phyloP scores from a whole-genome alignment of 352 stramenopile species.

The Plasmopara viticola region DNA sequence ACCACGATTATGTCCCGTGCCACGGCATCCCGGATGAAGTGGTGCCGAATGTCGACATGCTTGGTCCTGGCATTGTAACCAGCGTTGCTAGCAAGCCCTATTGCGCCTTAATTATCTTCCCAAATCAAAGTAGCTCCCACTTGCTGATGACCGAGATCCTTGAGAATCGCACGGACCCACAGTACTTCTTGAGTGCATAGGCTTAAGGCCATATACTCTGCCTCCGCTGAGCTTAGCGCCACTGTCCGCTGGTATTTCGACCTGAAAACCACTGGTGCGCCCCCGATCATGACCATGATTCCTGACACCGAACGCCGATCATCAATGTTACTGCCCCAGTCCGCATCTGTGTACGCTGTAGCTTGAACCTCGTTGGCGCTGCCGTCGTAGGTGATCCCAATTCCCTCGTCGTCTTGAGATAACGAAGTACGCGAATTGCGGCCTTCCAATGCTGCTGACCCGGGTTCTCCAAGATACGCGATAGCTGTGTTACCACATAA shows the following conservation, averaged over 20 bases:
- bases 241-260: no score
- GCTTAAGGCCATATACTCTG: no score
- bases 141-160: no score
- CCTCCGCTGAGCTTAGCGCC: no score
- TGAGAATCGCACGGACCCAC: no score
- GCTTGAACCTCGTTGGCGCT: no score
- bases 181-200: no score
- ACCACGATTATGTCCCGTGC: no score
- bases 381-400: neutral
- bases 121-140: neutral
- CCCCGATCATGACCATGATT: no score
- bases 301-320: constrained; percentile 1
- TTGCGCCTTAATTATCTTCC: constrained; percentile 5
- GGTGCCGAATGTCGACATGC: constrained; percentile 2
- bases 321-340: constrained; percentile 2
- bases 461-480: neutral
- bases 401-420: neutral
- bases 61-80: constrained; percentile 2
- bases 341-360: neutral
- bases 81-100: constrained; percentile 4
- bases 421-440: neutral
- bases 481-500: neutral
- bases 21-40: constrained; percentile 4
- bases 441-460: no score
- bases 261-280: no score